A percentile compares a stretch with the other conserved stretches of the same genome.
These are phyloP conservation scores for Ustulina deusta DNA, from an alignment of 2,329 filamentous ascomycete genomes.

Conservation along the genomic window DNA sequence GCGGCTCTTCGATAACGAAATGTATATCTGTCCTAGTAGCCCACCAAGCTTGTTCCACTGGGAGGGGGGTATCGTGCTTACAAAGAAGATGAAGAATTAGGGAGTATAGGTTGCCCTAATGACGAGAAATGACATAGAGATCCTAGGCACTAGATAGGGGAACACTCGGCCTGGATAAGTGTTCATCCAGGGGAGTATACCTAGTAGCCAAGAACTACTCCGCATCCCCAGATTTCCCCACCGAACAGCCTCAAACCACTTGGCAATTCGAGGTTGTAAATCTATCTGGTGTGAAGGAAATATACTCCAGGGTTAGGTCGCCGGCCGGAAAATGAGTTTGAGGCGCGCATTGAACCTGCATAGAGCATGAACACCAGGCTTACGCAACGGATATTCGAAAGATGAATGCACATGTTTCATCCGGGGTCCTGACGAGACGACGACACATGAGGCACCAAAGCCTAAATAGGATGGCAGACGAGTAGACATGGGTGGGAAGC, in stretches of 20 bases:
- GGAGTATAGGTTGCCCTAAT: background rate
- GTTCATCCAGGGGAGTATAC: constrained; percentile 27
- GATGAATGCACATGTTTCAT: constrained; percentile 20
- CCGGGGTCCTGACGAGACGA: constrained; percentile 11
- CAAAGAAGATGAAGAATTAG: background rate
- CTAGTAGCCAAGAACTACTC: constrained; percentile 18
- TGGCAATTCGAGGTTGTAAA: constrained; percentile 4
- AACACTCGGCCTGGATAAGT: constrained; percentile 27
- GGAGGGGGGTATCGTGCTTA: constrained; percentile 2
- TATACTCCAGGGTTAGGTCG: constrained; percentile 1
- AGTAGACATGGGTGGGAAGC: constrained; percentile 31
- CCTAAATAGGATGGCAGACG: constrained; percentile 3
- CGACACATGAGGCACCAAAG: constrained; percentile 21
- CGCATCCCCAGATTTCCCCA: constrained; percentile 39
- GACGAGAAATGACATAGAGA: background rate
- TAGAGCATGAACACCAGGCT: constrained; percentile 4
- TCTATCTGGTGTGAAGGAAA: background rate
- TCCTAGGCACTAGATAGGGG: background rate
- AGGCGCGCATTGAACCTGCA: constrained; percentile 6
- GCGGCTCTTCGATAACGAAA: background rate
- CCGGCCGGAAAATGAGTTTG: constrained; percentile 4
- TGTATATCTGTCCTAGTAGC: constrained; percentile 10
- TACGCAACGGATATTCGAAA: constrained; percentile 5
- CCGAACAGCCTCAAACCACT: constrained; percentile 8
- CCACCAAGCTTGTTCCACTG: background rate